These are phyloP conservation scores for Pyrenula aspistea DNA, from an alignment of 495 filamentous ascomycete species.

Conservation along the genomic window DNA sequence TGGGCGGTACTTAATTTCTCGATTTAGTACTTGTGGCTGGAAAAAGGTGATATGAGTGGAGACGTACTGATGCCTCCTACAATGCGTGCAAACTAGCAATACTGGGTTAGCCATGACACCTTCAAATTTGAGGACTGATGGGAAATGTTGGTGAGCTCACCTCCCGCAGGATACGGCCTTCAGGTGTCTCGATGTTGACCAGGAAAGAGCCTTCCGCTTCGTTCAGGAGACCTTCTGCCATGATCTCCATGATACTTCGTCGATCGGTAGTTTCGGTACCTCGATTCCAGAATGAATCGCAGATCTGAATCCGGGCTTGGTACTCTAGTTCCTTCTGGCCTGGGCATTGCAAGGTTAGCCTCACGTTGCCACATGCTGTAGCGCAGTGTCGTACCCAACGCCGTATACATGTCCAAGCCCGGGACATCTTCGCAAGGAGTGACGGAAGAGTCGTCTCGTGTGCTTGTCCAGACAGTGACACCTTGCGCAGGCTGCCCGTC, in stretches of 20 bases:
- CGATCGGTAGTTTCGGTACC: not conserved
- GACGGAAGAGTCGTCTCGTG: not conserved
- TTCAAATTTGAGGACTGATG: too few relatives aligned
- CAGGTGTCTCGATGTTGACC: not conserved
- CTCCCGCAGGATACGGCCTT: not conserved
- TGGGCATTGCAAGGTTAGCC: not conserved
- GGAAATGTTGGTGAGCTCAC: too few relatives aligned
- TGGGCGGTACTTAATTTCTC: too few relatives aligned
- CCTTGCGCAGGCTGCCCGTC: not conserved
- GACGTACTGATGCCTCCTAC: not conserved
- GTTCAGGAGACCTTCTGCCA: not conserved
- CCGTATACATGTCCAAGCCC: not conserved
- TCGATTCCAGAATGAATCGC: not conserved
- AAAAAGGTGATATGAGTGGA: not conserved
- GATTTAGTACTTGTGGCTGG: too few relatives aligned
- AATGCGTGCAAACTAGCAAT: not conserved
- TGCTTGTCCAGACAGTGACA: not conserved
- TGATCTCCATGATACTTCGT: not conserved
- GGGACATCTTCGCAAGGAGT: not conserved
- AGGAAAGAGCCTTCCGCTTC: not conserved
- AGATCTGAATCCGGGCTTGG: not conserved
- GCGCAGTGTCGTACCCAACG: not conserved
- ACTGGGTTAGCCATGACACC: too few relatives aligned
- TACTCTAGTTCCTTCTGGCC: not conserved
- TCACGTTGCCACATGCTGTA: not conserved